Conservation (phyloP, 495 filamentous ascomycete species). For the Aspergillus steynii region DNA sequence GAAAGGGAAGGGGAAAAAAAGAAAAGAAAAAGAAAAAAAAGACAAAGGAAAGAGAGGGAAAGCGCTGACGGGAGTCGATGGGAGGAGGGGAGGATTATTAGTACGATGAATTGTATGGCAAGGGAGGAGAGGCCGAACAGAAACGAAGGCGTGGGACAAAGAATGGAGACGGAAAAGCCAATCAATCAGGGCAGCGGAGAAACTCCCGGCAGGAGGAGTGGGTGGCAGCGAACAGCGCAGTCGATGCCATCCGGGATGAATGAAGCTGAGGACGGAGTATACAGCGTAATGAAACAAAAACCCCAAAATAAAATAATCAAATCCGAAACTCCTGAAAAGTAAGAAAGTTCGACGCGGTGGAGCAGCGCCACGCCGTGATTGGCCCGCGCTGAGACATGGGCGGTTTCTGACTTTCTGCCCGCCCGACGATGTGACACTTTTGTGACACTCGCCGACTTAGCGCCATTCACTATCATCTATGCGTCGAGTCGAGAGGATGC, state of each 20-base stretch:
- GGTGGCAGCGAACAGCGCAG: too few relatives aligned
- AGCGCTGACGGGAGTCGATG: constrained; percentile 10
- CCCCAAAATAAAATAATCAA: neutral
- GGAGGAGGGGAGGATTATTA: constrained; percentile 9
- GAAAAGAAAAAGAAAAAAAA: constrained; percentile 10
- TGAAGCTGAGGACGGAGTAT: too few relatives aligned
- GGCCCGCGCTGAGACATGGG: neutral
- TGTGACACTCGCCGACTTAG: constrained; percentile 12
- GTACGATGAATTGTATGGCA: constrained; percentile 1
- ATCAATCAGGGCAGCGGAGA: constrained; percentile 2
- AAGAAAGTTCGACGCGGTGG: neutral
- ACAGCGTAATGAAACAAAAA: neutral
- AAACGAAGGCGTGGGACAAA: constrained; percentile 2
- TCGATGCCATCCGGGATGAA: too few relatives aligned
- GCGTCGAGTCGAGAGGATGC: too few relatives aligned
- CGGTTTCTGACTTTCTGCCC: neutral
- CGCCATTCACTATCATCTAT: too few relatives aligned
- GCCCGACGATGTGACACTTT: constrained; percentile 10
- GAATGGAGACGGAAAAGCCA: constrained; percentile 3
- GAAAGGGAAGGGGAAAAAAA: constrained; percentile 8
- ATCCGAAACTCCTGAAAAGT: neutral
- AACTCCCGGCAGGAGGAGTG: neutral
- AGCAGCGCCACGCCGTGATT: neutral
- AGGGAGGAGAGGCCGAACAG: neutral
- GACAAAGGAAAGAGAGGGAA: constrained; percentile 9